Evolutionary conservation across 441 rosid species (phyloP), one percentile per base, ranked within the genome.

Genomic region (Raphanus hybrid): DNA sequence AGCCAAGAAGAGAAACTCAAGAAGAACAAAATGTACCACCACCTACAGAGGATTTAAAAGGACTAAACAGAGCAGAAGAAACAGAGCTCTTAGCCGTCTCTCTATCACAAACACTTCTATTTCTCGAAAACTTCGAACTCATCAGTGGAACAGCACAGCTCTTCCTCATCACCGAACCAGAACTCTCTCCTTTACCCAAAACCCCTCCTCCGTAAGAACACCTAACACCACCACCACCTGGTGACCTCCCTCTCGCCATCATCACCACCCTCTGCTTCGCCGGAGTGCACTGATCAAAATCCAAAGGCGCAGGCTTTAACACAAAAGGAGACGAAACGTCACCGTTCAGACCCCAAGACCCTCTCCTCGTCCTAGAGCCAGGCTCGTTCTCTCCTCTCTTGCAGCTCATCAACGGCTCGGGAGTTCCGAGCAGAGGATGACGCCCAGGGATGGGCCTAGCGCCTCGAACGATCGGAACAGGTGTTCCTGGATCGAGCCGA

Each of bases 391-490:
- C 83, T 73, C 73, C 84, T 73, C 88, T 75, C 3, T 83, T 81
- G n/a, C 15, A 48, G 72, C 92, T 88, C 93, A 90, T 80, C 43
- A 90, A 64, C 39, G 96, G 91, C 77, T 91, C 93, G 3, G 98
- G 92, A 3, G 95, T 91, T 0, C 95, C 91, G 43, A 90, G 75
- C 0, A 93, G 75, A 0, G 98, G 97, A 74, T 91, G 97, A 68
- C 98, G 73, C 0, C 98, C 98, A 0, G 97, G 97, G 60, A 93
- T 85, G 3, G 91, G 98, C 66, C 87, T 91, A 6, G 90, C 92
- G 3, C 98, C 98, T 83, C 77, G 87, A 48, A 87, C 70, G 10
- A 91, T 80, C 0, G 98, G 98, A 41, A 93, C 90, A 1, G 97
- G 97, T 0, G 92, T 90, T 1, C 95, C 97, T 0, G 90, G 93